Evolutionary conservation across 192 early-diverging fungal species (phyloP).

Genomic region (Coemansia sp.): DNA sequence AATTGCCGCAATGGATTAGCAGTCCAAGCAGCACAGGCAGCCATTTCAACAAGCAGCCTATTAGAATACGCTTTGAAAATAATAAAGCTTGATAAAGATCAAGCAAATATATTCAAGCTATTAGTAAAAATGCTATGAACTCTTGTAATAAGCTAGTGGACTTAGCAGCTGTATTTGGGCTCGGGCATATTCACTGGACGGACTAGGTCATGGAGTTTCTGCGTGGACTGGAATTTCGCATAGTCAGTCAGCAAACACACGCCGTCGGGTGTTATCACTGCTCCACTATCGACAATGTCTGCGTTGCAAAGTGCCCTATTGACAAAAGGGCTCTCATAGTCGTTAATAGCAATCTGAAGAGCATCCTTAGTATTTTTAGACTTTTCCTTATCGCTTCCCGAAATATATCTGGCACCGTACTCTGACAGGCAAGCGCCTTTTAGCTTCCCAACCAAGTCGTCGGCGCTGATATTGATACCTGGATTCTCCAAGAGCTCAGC

Average conservation of each 20-base stretch:
- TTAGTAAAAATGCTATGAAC: too few relatives aligned
- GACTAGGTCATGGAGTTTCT: neutral
- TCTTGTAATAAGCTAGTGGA: neutral
- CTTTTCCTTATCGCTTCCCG: neutral
- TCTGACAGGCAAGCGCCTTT: neutral
- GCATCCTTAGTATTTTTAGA: neutral
- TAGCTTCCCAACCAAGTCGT: neutral
- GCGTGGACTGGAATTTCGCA: constrained; percentile 7
- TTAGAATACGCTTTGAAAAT: too few relatives aligned
- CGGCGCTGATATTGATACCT: neutral
- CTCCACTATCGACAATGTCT: neutral
- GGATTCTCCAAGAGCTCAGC: neutral
- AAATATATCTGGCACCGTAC: neutral
- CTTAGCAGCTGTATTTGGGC: neutral
- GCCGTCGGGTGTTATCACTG: constrained; percentile 8
- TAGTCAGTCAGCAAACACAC: constrained; percentile 7
- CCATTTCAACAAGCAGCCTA: too few relatives aligned
- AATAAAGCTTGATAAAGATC: too few relatives aligned
- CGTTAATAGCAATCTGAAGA: constrained; percentile 5
- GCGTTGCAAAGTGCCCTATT: neutral
- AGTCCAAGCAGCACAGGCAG: too few relatives aligned
- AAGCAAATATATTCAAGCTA: too few relatives aligned
- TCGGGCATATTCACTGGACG: neutral
- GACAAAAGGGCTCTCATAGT: neutral
- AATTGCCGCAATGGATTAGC: too few relatives aligned